Evolutionary conservation across 495 filamentous ascomycete genomes (phyloP).

Genomic region (Aspergillus steynii): DNA sequence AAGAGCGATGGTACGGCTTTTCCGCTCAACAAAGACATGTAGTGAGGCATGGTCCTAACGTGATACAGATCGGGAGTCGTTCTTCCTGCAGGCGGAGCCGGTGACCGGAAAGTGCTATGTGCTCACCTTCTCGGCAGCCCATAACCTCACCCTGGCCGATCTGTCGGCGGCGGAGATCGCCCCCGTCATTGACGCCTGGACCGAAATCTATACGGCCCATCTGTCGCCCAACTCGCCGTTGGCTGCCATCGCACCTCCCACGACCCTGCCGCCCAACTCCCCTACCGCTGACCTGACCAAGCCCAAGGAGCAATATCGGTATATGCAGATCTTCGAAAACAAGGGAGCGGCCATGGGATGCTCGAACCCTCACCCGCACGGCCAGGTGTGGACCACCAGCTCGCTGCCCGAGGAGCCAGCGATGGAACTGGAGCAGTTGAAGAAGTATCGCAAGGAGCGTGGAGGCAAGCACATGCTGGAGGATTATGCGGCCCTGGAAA

Average conservation of each 20-base stretch:
- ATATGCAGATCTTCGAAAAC: conserved; percentile 99
- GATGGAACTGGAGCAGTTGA: conserved; percentile 73
- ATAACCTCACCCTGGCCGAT: conserved; percentile 91
- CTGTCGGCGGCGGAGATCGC: conserved; percentile 67
- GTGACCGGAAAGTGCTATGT: conserved; percentile 98
- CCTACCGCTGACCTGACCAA: conserved; percentile 45
- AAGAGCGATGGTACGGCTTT: conserved; percentile 47
- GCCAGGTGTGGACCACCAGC: conserved; percentile 94
- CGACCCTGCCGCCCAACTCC: conserved; percentile 48
- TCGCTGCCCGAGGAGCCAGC: conserved; percentile 84
- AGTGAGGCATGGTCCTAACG: conserved; percentile 2
- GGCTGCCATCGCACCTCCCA: conserved; percentile 45
- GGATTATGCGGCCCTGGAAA: conserved; percentile 85
- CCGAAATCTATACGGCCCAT: conserved; percentile 80
- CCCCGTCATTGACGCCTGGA: conserved; percentile 82
- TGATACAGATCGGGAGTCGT: conserved; percentile 63
- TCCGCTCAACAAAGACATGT: not conserved
- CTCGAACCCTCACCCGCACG: conserved; percentile 97
- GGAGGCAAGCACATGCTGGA: conserved; percentile 70
- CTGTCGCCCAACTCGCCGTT: conserved; percentile 72
- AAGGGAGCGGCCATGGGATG: conserved; percentile 98
- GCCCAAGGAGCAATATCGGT: conserved; percentile 79
- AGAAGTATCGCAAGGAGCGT: conserved; percentile 72
- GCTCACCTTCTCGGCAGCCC: conserved; percentile 84
- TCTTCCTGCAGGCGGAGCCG: conserved; percentile 79